Conservation (phyloP, 345 rosid species). For the Hirschfeldia incana region DNA sequence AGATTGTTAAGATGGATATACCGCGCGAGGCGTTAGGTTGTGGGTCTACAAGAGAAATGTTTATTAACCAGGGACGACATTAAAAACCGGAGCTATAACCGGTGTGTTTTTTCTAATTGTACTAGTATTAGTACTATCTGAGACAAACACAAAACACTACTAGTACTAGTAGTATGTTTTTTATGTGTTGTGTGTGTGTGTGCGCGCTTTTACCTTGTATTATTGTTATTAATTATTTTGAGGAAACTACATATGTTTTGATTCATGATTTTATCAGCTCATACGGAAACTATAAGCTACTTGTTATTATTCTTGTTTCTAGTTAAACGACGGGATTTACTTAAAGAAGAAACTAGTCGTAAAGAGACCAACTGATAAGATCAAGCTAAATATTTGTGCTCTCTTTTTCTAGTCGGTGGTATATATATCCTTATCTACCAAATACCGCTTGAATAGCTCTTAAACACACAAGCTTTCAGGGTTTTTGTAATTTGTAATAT, state of each 20-base stretch:
- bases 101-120: neutral
- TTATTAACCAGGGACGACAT: constrained; percentile 16
- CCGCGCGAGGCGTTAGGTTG: constrained; percentile 56
- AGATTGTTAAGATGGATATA: constrained; percentile 40
- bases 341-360: neutral
- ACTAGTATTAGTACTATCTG: neutral
- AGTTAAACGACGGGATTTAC: neutral
- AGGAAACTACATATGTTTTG: neutral
- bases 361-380: neutral
- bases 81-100: neutral
- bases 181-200: neutral
- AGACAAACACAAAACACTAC: no score
- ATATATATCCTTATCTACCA: neutral
- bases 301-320: neutral
- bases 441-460: neutral
- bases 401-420: neutral
- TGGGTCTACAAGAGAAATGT: constrained; percentile 44
- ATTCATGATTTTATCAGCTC: neutral
- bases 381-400: neutral
- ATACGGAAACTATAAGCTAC: neutral
- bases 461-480: neutral
- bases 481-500: neutral
- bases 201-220: neutral
- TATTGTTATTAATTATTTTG: neutral
- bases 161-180: neutral